These are phyloP conservation scores for Mycotypha africana DNA, from an alignment of 371 early-diverging fungal species.

Conservation along the genomic window DNA sequence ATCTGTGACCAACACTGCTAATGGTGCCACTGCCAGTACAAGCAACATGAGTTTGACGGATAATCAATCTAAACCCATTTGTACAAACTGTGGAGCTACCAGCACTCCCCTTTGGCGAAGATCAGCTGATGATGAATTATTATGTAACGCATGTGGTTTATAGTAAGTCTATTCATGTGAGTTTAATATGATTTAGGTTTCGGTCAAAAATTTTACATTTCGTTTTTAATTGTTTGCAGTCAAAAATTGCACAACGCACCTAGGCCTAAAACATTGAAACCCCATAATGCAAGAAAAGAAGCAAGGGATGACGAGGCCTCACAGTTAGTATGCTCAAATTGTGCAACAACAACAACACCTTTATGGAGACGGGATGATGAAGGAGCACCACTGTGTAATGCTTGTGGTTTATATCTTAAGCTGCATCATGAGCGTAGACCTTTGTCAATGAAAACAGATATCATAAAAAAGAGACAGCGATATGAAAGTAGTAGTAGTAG, in stretches of 20 bases:
- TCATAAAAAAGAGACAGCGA: conserved; percentile 77
- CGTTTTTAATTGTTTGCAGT: conserved; percentile 1
- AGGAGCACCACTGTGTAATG: conserved; percentile 87
- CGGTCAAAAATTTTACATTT: no score
- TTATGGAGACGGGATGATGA: conserved; percentile 91
- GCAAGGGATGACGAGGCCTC: conserved; percentile 28
- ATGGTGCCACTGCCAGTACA: conserved; percentile 1
- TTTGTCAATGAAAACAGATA: conserved; percentile 66
- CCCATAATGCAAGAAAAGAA: conserved; percentile 27
- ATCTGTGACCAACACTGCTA: conserved; percentile 1
- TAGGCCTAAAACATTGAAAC: conserved; percentile 50
- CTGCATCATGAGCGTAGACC: conserved; percentile 84
- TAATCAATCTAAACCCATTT: conserved; percentile 36
- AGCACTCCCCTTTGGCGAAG: conserved; percentile 96
- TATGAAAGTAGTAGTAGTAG: conserved; percentile 41
- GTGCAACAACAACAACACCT: conserved; percentile 84
- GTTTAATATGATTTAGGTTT: no score
- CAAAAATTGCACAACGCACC: conserved; percentile 72
- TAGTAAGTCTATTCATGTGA: conserved; percentile 43
- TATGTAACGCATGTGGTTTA: conserved; percentile 97
- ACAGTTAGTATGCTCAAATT: conserved; percentile 76
- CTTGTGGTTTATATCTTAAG: conserved; percentile 91
- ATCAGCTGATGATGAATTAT: conserved; percentile 68
- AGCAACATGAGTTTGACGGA: conserved; percentile 6
- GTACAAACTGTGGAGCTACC: conserved; percentile 87